A percentile compares a stretch with the other conserved stretches of the same genome.
Conservation (phyloP, 139 green algal species). For the Microglena sp. region DNA sequence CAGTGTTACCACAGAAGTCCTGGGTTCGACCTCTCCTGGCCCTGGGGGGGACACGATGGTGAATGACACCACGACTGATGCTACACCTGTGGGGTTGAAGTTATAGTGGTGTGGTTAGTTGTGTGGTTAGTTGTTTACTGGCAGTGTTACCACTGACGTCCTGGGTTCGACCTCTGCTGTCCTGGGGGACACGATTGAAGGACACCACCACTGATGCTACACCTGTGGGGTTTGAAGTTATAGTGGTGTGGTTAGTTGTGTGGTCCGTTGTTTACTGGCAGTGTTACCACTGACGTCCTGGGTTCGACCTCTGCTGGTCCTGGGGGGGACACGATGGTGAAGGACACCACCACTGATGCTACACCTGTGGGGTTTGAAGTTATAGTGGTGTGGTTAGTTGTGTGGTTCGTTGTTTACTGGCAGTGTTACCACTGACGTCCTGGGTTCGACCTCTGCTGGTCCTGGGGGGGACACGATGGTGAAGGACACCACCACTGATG, state of each 20-base stretch:
- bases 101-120: background rate
- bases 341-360: conserved; percentile 38
- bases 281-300: too few species aligned
- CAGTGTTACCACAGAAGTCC: conserved; percentile 45
- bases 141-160: too few species aligned
- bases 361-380: conserved; percentile 11
- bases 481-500: too few species aligned
- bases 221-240: conserved; percentile 10
- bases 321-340: conserved; percentile 71
- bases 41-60: conserved; percentile 61
- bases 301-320: conserved; percentile 14
- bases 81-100: conserved; percentile 15
- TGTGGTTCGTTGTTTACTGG: too few species aligned
- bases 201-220: conserved; percentile 33
- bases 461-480: conserved; percentile 48
- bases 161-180: conserved; percentile 18
- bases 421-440: too few species aligned
- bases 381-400: background rate
- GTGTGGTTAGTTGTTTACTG: too few species aligned
- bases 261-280: too few species aligned
- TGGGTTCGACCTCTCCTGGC: conserved; percentile 18
- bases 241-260: too few species aligned
- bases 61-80: conserved; percentile 46
- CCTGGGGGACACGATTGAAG: conserved; percentile 63
- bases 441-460: conserved; percentile 16